Percentiles rank a stretch among this genome's conserved stretches.
Evolutionary conservation across 2,329 filamentous ascomycete species (phyloP).

Genomic region (Phyllosticta citribraziliensis): DNA sequence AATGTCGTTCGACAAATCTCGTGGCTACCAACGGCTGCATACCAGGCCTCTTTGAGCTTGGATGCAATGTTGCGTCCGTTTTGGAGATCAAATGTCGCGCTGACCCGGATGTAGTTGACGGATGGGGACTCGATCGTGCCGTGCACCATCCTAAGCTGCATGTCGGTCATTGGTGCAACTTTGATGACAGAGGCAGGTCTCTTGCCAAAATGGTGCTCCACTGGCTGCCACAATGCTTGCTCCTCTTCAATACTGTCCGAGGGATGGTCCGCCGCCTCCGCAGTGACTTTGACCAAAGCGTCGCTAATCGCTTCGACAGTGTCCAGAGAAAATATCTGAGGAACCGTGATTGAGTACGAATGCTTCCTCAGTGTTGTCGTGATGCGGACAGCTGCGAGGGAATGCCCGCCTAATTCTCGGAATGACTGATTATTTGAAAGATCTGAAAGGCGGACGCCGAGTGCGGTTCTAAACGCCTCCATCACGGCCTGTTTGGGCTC

Average conservation of each 20-base stretch:
- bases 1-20: not conserved
- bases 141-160: constrained; percentile 1
- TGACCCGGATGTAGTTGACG: not conserved
- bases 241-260: not conserved
- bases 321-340: not conserved
- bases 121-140: not conserved
- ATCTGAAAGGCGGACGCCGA: not conserved
- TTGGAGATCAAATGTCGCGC: not conserved
- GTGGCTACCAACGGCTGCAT: not conserved
- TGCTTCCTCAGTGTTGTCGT: not conserved
- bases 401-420: not conserved
- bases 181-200: not conserved
- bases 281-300: not conserved
- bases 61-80: not conserved
- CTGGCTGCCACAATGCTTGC: not conserved
- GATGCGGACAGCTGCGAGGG: not conserved
- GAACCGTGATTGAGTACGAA: not conserved
- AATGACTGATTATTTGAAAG: not conserved
- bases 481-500: not conserved
- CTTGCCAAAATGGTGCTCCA: not conserved
- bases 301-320: not conserved
- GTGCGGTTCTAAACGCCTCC: not conserved
- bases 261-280: not conserved
- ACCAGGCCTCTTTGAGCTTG: not conserved
- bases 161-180: not conserved